These are phyloP conservation scores for Syzygium malaccense DNA, from an alignment of 441 rosid genomes.

Conservation along the genomic window DNA sequence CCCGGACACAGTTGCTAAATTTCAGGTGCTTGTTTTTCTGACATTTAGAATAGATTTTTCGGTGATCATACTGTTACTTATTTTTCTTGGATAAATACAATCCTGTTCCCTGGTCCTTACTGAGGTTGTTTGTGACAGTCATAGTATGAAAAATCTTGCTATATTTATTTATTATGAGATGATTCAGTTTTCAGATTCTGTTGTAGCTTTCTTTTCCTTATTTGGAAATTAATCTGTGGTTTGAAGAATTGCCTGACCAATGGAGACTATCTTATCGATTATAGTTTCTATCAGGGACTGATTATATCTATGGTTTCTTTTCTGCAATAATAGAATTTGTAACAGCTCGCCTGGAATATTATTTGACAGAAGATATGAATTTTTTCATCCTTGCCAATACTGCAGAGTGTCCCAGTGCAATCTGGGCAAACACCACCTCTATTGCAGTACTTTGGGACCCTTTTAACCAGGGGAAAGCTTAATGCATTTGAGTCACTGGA, in stretches of 20 bases:
- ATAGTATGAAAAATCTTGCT: neutral
- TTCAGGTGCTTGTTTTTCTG: conserved; percentile 56
- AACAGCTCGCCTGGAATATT: neutral
- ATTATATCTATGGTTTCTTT: neutral
- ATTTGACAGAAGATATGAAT: neutral
- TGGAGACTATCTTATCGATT: neutral
- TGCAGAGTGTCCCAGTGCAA: conserved; percentile 99
- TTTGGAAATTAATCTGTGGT: neutral
- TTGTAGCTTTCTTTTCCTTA: neutral
- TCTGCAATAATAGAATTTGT: neutral
- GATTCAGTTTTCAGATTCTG: neutral
- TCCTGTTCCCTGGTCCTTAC: neutral
- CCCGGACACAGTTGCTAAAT: conserved; percentile 97
- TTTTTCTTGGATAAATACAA: neutral
- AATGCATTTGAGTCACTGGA: conserved; percentile 97
- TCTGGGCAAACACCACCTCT: conserved; percentile 98
- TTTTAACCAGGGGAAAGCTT: conserved; percentile 93
- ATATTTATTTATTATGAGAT: neutral
- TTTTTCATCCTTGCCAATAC: neutral
- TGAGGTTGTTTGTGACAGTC: neutral
- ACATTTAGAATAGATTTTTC: neutral
- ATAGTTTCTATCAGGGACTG: neutral
- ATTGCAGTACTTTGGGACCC: conserved; percentile 98
- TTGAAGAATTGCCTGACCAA: neutral
- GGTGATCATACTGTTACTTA: neutral